phyloP scores from a whole-genome alignment of 1,284 basidiomycete genomes.

The Tylopilus sp. region DNA sequence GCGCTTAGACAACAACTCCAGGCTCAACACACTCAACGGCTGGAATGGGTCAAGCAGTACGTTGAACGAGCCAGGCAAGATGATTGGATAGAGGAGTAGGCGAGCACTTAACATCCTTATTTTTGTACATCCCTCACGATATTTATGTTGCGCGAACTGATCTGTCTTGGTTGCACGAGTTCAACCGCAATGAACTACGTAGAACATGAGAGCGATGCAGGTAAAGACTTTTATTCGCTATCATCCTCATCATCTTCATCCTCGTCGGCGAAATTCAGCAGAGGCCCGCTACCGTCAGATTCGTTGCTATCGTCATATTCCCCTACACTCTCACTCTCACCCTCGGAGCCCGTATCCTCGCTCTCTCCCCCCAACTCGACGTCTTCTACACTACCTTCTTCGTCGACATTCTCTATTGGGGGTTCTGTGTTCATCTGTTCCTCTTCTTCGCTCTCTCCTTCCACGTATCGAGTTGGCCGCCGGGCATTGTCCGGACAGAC shows the following conservation, averaged over 20 bases:
- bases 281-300: conserved; percentile 50
- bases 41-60: conserved; percentile 62
- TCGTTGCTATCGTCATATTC: conserved; percentile 51
- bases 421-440: conserved; percentile 69
- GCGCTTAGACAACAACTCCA: conserved; percentile 39
- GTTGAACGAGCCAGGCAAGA: conserved; percentile 58
- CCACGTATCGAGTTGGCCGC: conserved; percentile 60
- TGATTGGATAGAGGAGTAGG: conserved; percentile 67
- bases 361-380: conserved; percentile 59
- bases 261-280: conserved; percentile 63
- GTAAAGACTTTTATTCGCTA: conserved; percentile 38
- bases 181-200: neutral
- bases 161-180: conserved; percentile 3
- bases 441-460: conserved; percentile 74
- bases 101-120: conserved; percentile 19
- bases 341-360: conserved; percentile 47
- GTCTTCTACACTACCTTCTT: conserved; percentile 68
- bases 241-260: conserved; percentile 62
- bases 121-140: conserved; percentile 3
- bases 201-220: neutral
- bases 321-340: conserved; percentile 42
- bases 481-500: conserved; percentile 28
- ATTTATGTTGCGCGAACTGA: conserved; percentile 1
- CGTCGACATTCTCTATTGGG: conserved; percentile 57
- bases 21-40: conserved; percentile 48